Conservation (phyloP, 768 basidiomycete genomes). For the Hypholoma fasciculare region DNA sequence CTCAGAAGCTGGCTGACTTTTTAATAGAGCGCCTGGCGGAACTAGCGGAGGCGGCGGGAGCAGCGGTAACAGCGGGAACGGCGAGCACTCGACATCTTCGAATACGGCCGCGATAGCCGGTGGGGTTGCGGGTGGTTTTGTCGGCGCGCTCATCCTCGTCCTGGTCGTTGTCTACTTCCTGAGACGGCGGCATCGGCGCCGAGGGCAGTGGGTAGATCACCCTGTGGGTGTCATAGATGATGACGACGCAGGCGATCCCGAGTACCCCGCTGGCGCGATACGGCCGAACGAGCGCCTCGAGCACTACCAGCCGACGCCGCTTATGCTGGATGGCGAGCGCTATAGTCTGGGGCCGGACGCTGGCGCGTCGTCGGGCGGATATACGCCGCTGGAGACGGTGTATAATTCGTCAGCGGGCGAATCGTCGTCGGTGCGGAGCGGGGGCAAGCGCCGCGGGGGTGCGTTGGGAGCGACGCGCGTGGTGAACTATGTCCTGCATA, state of each 20-base stretch:
- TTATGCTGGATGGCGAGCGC: neutral
- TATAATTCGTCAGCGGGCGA: no score
- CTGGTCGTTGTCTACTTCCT: neutral
- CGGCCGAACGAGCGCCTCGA: neutral
- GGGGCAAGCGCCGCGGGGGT: neutral
- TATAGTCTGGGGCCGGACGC: neutral
- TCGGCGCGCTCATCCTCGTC: neutral
- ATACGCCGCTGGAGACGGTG: no score
- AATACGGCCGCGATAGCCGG: neutral
- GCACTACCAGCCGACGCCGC: neutral
- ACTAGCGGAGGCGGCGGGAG: no score
- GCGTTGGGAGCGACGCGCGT: neutral
- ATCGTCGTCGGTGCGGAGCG: no score
- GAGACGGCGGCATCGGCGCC: neutral
- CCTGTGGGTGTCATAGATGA: neutral
- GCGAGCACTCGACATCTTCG: neutral
- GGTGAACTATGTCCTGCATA: neutral
- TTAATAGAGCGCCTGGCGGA: no score
- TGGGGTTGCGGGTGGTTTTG: neutral
- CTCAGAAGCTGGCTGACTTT: neutral
- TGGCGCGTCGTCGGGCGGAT: neutral
- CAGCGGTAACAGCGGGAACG: neutral
- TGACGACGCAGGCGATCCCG: neutral
- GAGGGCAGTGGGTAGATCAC: neutral
- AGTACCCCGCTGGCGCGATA: neutral